Conservation (phyloP, 495 filamentous ascomycete genomes). For the Tuber magnatum region DNA sequence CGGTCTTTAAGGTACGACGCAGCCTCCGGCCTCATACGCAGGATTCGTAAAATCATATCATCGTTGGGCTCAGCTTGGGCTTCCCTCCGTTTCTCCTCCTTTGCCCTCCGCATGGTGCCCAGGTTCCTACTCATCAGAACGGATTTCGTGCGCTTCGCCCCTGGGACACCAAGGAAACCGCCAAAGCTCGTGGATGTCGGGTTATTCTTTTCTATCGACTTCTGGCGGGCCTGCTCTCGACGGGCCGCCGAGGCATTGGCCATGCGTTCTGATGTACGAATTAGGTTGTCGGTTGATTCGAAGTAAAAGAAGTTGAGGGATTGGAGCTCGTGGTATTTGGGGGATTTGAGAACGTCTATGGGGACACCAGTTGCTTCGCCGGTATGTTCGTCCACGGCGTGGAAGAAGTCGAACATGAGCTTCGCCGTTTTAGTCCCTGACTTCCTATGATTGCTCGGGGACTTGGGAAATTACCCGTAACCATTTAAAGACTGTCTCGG, state of each 20-base stretch:
- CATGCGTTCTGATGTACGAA: conserved; percentile 90
- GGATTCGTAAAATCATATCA: conserved; percentile 93
- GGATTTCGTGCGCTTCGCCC: conserved; percentile 73
- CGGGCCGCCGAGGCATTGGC: conserved; percentile 78
- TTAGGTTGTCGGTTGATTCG: conserved; percentile 81
- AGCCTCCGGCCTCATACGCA: conserved; percentile 96
- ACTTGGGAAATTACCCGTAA: conserved; percentile 45
- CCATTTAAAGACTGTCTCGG: conserved; percentile 95
- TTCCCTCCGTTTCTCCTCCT: conserved; percentile 90
- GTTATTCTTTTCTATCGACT: conserved; percentile 36
- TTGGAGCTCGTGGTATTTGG: conserved; percentile 96
- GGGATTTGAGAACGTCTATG: conserved; percentile 81
- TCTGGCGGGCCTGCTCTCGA: conserved; percentile 55
- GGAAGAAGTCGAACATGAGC: conserved; percentile 89
- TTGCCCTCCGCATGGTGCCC: conserved; percentile 90
- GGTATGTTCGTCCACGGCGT: conserved; percentile 77
- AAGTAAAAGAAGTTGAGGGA: conserved; percentile 98
- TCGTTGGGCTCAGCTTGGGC: conserved; percentile 95
- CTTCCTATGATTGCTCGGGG: conserved; percentile 7
- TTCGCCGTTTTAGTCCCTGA: conserved; percentile 41
- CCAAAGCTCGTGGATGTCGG: conserved; percentile 47
- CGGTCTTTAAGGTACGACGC: conserved; percentile 79
- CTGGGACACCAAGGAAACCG: conserved; percentile 62
- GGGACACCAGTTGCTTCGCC: conserved; percentile 84
- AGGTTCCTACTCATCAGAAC: conserved; percentile 94